Conservation (phyloP, 2,329 filamentous ascomycete species). For the Xylaria multiplex region DNA sequence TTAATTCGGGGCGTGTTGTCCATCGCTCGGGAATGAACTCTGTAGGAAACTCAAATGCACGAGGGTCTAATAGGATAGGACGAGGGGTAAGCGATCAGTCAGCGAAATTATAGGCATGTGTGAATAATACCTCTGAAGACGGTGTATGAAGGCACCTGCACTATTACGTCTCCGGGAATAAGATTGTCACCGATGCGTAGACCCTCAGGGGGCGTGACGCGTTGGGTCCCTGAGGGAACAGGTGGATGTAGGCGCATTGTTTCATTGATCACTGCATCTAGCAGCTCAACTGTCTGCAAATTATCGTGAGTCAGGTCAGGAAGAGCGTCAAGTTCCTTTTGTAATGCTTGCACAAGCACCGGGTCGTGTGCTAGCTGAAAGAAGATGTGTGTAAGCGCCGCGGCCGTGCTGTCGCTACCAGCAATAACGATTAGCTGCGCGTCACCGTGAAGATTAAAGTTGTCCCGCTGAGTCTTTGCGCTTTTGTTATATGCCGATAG, state of each 20-base stretch:
- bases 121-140: slow-evolving; percentile 27
- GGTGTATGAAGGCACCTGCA: slow-evolving; percentile 40
- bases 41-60: slow-evolving; percentile 8
- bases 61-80: slow-evolving; percentile 13
- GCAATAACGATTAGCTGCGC: slow-evolving; percentile 50
- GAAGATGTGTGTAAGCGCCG: slow-evolving; percentile 45
- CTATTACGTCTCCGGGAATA: slow-evolving; percentile 49
- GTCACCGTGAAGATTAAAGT: slow-evolving; percentile 45
- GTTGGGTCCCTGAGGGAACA: slow-evolving; percentile 49
- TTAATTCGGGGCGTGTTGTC: slow-evolving; percentile 39
- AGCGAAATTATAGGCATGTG: slow-evolving; percentile 35
- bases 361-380: slow-evolving; percentile 51
- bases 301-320: slow-evolving; percentile 12
- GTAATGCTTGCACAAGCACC: slow-evolving; percentile 46
- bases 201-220: slow-evolving; percentile 52
- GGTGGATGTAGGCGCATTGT: slow-evolving; percentile 52
- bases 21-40: slow-evolving; percentile 43
- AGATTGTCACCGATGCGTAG: slow-evolving; percentile 47
- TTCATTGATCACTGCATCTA: slow-evolving; percentile 50
- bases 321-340: slow-evolving; percentile 46
- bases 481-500: slow-evolving; percentile 48
- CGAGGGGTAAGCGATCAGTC: slow-evolving; percentile 5
- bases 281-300: too few relatives aligned
- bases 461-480: slow-evolving; percentile 47
- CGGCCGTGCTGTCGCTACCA: slow-evolving; percentile 50